Evolutionary conservation across 1,284 basidiomycete genomes (phyloP).

Genomic region (Takashimella koratensis): DNA sequence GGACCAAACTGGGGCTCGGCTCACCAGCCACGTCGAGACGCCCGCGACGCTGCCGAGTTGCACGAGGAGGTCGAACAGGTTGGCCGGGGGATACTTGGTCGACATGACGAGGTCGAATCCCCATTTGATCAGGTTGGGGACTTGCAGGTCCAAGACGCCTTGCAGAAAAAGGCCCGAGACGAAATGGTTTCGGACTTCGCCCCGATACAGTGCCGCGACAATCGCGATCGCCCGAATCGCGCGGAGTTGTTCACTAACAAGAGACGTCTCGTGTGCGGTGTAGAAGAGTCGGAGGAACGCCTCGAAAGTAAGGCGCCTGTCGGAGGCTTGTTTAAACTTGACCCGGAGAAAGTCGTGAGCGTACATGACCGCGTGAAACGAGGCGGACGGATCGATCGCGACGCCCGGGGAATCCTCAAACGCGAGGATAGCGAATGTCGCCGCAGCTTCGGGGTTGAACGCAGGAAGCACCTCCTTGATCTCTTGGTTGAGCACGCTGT

Average conservation of each 20-base stretch:
- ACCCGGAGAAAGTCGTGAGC: conserved; percentile 9
- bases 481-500: conserved; percentile 5
- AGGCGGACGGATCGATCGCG: conserved; percentile 4
- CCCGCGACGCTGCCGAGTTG: conserved; percentile 21
- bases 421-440: not conserved
- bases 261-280: conserved; percentile 62
- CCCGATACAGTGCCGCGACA: conserved; percentile 61
- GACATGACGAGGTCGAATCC: conserved; percentile 52
- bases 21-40: conserved; percentile 4
- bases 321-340: conserved; percentile 2
- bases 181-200: conserved; percentile 58
- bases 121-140: conserved; percentile 75
- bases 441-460: not conserved
- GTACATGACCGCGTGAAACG: conserved; percentile 1
- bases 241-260: conserved; percentile 82
- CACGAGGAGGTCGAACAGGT: conserved; percentile 25
- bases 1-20: conserved; percentile 12
- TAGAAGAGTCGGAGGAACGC: conserved; percentile 70
- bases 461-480: not conserved
- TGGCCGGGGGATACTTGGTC: not conserved
- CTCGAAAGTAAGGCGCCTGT: conserved; percentile 60
- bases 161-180: conserved; percentile 65
- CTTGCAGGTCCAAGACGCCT: conserved; percentile 64
- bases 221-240: conserved; percentile 69
- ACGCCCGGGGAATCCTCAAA: not conserved